Evolutionary conservation across 306 rosid genomes (phyloP), one percentile per base, ranked within the genome.

Genomic region (Leucaena leucocephala): DNA sequence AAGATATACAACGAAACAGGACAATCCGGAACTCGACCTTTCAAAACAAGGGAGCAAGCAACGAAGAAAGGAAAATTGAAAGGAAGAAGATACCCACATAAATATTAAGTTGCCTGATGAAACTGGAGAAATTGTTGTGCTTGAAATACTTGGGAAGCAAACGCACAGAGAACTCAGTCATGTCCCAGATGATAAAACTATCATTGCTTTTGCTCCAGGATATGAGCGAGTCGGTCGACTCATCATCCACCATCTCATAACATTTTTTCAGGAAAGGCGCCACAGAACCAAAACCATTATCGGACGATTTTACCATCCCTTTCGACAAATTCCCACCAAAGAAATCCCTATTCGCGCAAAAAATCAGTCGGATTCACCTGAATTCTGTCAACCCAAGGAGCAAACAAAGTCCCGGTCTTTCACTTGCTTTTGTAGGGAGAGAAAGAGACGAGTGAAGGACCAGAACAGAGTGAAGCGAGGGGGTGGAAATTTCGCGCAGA

Each of bases 41-140:
- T 36, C 17, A 52, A 36, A 36, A 71, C 16, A 35, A 33, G 14
- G 10, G 10, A 71, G 44, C 27, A 48, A 27, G 58, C 22, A 22
- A 27, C 22, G 2, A 71, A 71, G 17, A n/a, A 52, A 4, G 11
- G 5, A 34, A 35, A 27, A 17, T 35, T 1, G 11, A 71, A 50
- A 71, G 27, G 46, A 16, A 46, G 27, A 27, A 27, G 54, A 10
- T 10, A 77, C 91, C 68, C 75, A 91, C 96, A 68, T 91, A 91
- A 59, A 88, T 87, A 75, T 91, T 91, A 72, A 91, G 96, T 79
- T 91, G 96, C 80, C 96, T 81, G 89, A 91, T 87, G 83, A 91
- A 91, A 81, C 93, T 91, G 33, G 96, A 88, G 80, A 88, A 87
- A 68, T 91, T 91, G 79, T 80, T 85, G 85, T 91, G 93, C 91